Conservation (phyloP, 306 rosid species). For the Mucuna pruriens region DNA sequence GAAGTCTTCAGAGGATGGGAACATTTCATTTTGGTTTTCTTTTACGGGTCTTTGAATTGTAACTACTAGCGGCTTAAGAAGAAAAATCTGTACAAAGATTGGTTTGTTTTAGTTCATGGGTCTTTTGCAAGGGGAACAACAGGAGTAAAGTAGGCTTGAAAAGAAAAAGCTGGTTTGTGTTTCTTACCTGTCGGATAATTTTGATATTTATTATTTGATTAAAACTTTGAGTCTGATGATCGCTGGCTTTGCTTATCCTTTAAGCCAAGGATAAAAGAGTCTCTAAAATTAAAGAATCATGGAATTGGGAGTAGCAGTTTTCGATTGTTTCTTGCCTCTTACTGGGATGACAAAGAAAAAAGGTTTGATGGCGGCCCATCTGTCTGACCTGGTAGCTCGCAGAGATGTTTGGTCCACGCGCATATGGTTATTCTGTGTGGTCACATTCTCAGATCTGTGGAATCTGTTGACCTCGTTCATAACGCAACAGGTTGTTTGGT, state of each 20-base stretch:
- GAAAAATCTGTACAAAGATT: slow-evolving; percentile 55
- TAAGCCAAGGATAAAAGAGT: not conserved
- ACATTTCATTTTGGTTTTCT: slow-evolving; percentile 33
- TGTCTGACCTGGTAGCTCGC: not conserved
- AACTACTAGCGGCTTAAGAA: slow-evolving; percentile 46
- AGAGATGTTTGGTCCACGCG: not conserved
- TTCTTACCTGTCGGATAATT: not conserved
- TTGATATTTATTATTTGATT: not conserved
- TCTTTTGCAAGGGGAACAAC: slow-evolving; percentile 15
- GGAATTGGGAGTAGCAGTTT: not conserved
- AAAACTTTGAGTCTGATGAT: too few relatives aligned
- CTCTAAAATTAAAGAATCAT: not conserved
- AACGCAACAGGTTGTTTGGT: not conserved
- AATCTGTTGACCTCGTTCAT: not conserved
- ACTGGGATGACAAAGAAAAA: not conserved
- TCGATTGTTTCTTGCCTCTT: not conserved
- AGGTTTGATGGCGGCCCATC: not conserved
- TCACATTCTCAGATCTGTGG: not conserved
- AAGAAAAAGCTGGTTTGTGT: not conserved
- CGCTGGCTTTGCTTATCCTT: slow-evolving; percentile 34
- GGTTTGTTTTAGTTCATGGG: slow-evolving; percentile 35
- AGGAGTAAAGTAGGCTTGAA: not conserved
- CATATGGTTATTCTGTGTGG: not conserved
- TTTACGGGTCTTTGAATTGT: slow-evolving; percentile 38
- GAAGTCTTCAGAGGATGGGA: slow-evolving; percentile 30